Base-by-base conservation (phyloP, 192 early-diverging fungal species). In the Coemansia sp. region DNA sequence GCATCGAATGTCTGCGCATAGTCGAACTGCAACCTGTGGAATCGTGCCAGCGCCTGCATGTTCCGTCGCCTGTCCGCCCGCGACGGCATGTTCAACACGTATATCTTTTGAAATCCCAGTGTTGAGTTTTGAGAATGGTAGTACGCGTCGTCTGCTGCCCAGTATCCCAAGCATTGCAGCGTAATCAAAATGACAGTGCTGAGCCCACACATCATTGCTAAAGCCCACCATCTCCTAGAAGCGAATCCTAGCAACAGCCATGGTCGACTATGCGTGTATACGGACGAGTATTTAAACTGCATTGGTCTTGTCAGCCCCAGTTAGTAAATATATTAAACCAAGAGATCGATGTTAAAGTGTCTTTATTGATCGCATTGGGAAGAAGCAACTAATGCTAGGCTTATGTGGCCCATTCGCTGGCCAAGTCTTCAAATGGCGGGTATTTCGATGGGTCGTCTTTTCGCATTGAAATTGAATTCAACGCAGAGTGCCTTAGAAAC, bases 71-170 rank as follows among this genome's bases (percentile, higher is more conserved):
- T 65, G 25, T 79, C 76, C 14, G 9, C 34, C 1, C 76, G 70
- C 13, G 20, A 4, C 0, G 70, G 63, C 50, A 58, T 68, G 23
- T 78, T 71, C 20, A 78, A 59, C 20, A 78, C 69, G n/a, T 59
- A 58, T 38, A 78, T 79, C 52, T 67, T 70, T 33, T 73, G 61
- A 56, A 79, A 79, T 6, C 76, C 76, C 28, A 79, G 63, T 0
- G 72, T 75, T 0, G 44, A 23, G 28, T 75, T 75, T 4, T 50
- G 40, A 10, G 66, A 5, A 13, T 45, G 47, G 38, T 68, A 62
- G 36, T 54, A 50, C 13, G 15, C 17, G 50, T 34, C 27, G 40
- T 60, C 29, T 10, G 28, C 29, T 31, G 30, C n/a, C 27, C 22
- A 20, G 30, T 33, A 33, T 2, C 52, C 23, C 2, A 17, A 7